phyloP scores from a whole-genome alignment of 2,329 filamentous ascomycete species.

The Aureobasidium namibiae region DNA sequence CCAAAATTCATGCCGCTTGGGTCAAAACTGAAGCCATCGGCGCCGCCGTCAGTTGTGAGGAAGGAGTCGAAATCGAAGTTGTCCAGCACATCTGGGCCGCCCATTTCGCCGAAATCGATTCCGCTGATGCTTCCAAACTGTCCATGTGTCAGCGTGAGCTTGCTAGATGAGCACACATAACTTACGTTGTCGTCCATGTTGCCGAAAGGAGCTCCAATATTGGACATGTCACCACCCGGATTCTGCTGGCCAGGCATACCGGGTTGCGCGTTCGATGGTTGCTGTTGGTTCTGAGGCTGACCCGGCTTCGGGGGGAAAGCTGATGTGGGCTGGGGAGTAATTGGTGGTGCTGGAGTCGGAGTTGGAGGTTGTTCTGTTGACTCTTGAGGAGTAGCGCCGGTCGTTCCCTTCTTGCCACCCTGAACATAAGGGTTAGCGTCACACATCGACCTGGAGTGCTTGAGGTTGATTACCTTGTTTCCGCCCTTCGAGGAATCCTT shows the following conservation, averaged over 20 bases:
- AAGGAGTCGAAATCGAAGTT: slow-evolving; percentile 62
- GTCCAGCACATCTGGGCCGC: slow-evolving; percentile 57
- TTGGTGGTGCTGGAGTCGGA: slow-evolving; percentile 41
- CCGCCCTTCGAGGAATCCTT: slow-evolving; percentile 53
- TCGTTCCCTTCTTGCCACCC: slow-evolving; percentile 28
- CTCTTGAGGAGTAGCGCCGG: slow-evolving; percentile 34
- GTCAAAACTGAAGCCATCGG: slow-evolving; percentile 29
- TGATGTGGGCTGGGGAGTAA: slow-evolving; percentile 36
- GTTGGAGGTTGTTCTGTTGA: slow-evolving; percentile 39
- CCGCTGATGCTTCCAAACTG: slow-evolving; percentile 27
- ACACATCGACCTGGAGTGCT: background rate
- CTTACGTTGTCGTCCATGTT: slow-evolving; percentile 31
- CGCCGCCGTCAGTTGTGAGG: slow-evolving; percentile 48
- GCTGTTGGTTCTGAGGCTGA: slow-evolving; percentile 25
- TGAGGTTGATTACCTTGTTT: background rate
- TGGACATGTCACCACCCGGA: slow-evolving; percentile 27
- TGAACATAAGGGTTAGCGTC: slow-evolving; percentile 17
- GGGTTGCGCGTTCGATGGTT: slow-evolving; percentile 17
- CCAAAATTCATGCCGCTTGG: slow-evolving; percentile 29
- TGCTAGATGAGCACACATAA: background rate
- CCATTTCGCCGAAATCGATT: slow-evolving; percentile 34
- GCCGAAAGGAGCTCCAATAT: slow-evolving; percentile 30
- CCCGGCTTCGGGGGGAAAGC: slow-evolving; percentile 30
- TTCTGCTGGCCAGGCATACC: slow-evolving; percentile 15
- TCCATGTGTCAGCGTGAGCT: slow-evolving; percentile 1